Conservation (phyloP, 495 filamentous ascomycete genomes). For the Hypoxylon perforatum region DNA sequence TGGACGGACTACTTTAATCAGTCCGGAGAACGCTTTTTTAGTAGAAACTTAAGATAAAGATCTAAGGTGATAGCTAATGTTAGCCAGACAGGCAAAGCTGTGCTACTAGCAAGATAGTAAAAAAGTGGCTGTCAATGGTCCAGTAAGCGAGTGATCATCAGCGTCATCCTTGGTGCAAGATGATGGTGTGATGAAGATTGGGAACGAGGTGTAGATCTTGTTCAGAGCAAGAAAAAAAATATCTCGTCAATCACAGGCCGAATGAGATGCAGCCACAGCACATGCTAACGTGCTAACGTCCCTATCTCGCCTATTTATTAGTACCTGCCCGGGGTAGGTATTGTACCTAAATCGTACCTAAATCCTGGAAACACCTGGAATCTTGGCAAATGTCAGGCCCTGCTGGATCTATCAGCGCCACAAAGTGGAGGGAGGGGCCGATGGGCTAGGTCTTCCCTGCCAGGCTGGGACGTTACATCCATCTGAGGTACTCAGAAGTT, state of each 20-base stretch:
- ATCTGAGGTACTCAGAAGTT: conserved; percentile 1
- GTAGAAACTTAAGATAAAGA: not conserved
- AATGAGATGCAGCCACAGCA: conserved; percentile 33
- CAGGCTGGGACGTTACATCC: not conserved
- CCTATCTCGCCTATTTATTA: not conserved
- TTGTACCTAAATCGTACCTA: conserved; percentile 8
- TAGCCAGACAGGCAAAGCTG: no score
- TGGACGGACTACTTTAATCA: conserved; percentile 7
- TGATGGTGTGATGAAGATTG: conserved; percentile 32
- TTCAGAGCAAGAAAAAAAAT: conserved; percentile 14
- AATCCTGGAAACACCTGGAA: conserved; percentile 20
- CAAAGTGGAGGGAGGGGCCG: conserved; percentile 4
- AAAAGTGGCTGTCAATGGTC: conserved; percentile 14
- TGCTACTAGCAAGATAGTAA: not conserved
- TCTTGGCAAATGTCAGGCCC: conserved; percentile 28
- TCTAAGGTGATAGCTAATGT: no score
- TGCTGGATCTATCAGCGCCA: not conserved
- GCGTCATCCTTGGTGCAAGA: conserved; percentile 33
- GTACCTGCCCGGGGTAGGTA: not conserved
- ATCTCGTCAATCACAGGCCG: conserved; percentile 36
- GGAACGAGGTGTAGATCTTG: conserved; percentile 22
- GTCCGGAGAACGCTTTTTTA: not conserved
- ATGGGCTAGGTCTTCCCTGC: not conserved
- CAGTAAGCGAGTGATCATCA: conserved; percentile 16
- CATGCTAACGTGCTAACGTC: conserved; percentile 9